Conservation (phyloP, 768 basidiomycete species). For the Crassisporium funariophilum region DNA sequence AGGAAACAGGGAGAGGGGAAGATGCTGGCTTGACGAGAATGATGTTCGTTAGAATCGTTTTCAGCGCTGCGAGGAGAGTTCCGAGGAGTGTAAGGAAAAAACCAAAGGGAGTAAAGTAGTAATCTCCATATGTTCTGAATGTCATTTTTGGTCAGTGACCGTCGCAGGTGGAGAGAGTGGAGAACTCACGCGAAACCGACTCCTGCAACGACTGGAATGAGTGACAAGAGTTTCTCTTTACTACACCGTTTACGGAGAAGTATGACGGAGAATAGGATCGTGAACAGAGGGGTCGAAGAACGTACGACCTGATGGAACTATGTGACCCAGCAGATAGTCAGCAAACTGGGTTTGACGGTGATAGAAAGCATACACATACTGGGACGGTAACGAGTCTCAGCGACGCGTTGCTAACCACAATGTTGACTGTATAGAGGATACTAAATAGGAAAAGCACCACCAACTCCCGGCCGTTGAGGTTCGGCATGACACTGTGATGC, state of each 20-base stretch:
- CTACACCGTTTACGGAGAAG: conserved; percentile 66
- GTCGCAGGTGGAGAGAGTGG: no score
- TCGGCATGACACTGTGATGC: conserved; percentile 11
- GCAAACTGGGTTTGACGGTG: not conserved
- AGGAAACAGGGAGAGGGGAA: conserved; percentile 13
- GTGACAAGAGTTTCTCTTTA: conserved; percentile 63
- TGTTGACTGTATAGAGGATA: conserved; percentile 89
- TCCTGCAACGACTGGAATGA: conserved; percentile 85
- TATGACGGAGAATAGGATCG: conserved; percentile 73
- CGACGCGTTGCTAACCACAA: conserved; percentile 91
- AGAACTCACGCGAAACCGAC: conserved; percentile 84
- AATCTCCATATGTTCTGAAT: conserved; percentile 89
- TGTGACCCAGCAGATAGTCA: not conserved
- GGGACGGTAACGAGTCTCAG: conserved; percentile 88
- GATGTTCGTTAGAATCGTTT: conserved; percentile 89
- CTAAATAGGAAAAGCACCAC: conserved; percentile 80
- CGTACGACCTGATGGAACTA: conserved; percentile 98
- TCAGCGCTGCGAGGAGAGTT: conserved; percentile 88
- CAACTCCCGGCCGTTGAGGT: conserved; percentile 54
- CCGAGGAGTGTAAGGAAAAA: conserved; percentile 88
- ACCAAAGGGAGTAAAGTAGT: conserved; percentile 86
- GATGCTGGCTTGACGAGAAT: conserved; percentile 36
- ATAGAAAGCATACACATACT: conserved; percentile 46
- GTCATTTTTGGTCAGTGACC: not conserved
- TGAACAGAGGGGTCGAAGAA: conserved; percentile 91